Conservation (phyloP, 768 basidiomycete species). For the Leccinum uliginosum region DNA sequence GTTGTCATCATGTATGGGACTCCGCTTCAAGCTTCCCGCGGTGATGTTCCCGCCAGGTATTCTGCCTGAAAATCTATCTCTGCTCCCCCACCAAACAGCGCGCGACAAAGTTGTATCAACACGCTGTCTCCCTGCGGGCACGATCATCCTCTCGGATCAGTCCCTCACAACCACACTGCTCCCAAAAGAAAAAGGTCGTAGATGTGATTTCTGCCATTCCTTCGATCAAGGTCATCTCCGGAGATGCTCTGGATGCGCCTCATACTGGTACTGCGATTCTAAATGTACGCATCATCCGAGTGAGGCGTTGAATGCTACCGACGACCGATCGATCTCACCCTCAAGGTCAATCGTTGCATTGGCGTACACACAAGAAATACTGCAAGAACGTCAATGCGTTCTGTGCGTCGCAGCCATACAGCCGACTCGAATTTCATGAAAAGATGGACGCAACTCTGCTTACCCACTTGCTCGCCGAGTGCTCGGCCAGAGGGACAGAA, state of each 20-base stretch:
- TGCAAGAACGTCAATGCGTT: slow-evolving; percentile 57
- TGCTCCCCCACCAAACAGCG: slow-evolving; percentile 45
- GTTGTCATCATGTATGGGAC: neutral
- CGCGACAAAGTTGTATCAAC: slow-evolving; percentile 49
- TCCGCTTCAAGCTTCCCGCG: neutral
- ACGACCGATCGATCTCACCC: slow-evolving; percentile 6
- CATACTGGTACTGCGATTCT: slow-evolving; percentile 69
- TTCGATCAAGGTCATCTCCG: slow-evolving; percentile 34
- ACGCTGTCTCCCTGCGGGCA: slow-evolving; percentile 39
- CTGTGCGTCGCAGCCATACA: slow-evolving; percentile 42
- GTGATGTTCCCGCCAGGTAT: slow-evolving; percentile 7
- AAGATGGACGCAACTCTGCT: slow-evolving; percentile 61
- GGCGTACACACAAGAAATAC: slow-evolving; percentile 64
- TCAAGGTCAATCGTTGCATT: slow-evolving; percentile 65
- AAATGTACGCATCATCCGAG: slow-evolving; percentile 44
- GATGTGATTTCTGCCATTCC: slow-evolving; percentile 66
- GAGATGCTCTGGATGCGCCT: slow-evolving; percentile 62
- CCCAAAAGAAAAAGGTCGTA: slow-evolving; percentile 50
- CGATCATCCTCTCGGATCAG: slow-evolving; percentile 41
- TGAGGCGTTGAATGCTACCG: slow-evolving; percentile 2
- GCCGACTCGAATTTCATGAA: slow-evolving; percentile 48
- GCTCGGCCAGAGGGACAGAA: slow-evolving; percentile 10
- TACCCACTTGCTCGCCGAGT: slow-evolving; percentile 53
- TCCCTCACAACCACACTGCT: slow-evolving; percentile 49
- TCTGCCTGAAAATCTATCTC: slow-evolving; percentile 13